Evolutionary conservation across 176 grass and related monocot species (phyloP).

Genomic region (Musa acuminata): DNA sequence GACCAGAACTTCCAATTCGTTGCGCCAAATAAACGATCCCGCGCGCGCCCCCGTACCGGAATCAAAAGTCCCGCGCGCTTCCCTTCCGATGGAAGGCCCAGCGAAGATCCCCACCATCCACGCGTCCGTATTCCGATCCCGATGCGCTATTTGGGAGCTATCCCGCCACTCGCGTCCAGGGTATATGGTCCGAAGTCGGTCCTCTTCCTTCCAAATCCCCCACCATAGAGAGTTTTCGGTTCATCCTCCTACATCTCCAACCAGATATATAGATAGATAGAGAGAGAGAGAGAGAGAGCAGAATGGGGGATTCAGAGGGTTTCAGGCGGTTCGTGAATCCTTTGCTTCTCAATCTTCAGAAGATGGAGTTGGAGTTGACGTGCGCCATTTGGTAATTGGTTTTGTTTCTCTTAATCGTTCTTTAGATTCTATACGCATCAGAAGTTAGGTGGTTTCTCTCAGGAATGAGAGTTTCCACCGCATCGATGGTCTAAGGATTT

Average conservation of each 20-base stretch:
- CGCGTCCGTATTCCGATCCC: not conserved
- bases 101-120: not conserved
- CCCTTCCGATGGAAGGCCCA: not conserved
- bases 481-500: no score
- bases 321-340: slow-evolving; percentile 79
- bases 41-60: not conserved
- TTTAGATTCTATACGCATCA: not conserved
- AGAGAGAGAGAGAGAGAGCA: slow-evolving; percentile 3
- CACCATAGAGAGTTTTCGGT: no score
- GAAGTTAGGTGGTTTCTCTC: not conserved
- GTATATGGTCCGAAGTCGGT: not conserved
- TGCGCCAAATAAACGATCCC: not conserved
- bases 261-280: not conserved
- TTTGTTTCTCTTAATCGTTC: not conserved
- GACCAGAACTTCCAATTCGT: no score
- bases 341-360: slow-evolving; percentile 80
- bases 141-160: not conserved
- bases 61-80: not conserved
- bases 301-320: slow-evolving; percentile 34
- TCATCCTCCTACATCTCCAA: no score
- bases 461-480: no score
- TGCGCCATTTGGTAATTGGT: slow-evolving; percentile 70
- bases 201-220: not conserved
- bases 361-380: slow-evolving; percentile 97
- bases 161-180: not conserved